Evolutionary conservation across 257 asterid species (phyloP), one percentile per base, ranked within the genome.

Genomic region (Solanum raphanifolium): DNA sequence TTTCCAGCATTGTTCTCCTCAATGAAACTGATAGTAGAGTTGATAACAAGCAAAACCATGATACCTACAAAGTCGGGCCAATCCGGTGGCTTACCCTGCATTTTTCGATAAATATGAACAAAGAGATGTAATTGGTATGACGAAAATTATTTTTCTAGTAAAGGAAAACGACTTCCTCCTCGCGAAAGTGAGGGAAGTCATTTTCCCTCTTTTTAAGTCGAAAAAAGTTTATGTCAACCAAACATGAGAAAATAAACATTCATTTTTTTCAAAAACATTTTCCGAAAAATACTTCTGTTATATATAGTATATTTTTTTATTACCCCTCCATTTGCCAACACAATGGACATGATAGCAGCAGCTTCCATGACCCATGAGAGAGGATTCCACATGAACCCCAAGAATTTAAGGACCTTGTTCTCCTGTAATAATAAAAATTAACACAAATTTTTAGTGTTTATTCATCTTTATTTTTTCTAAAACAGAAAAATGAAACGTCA

Each of bases 371-470:
- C 99, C 99, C 99, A 96, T 69, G 99, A 96, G 12, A 96, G 98
- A 88, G 98, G 99, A 90, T 95, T 96, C 99, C 99, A 96, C 99
- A 96, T 96, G 66, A 96, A 96, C 32, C 99, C 99, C 90, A 96
- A 89, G 92, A 95, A 95, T 91, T 92, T 95, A 83, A 94, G 92
- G 43, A 95, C 0, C 85, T 94, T 95, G 91, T 91, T 92, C 48
- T 96, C 98, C 91, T 89, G 81, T 66, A 65, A 36, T 25, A 4
- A 78, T 31, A 78, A 13, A 76, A 75, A 29, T 46, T 29, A 46
- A 9, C 6, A 13, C 2, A 8, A 13, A 10, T 1, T 3, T 25
- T 23, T 5, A 87, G 7, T 6, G 29, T 78, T 52, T 48, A 15
- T 5, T 20, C 41, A 38, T 38, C 11, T 38, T 5, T 39, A 39